These are phyloP conservation scores for Madurella mycetomatis DNA, from an alignment of 2,329 filamentous ascomycete genomes.

Conservation along the genomic window DNA sequence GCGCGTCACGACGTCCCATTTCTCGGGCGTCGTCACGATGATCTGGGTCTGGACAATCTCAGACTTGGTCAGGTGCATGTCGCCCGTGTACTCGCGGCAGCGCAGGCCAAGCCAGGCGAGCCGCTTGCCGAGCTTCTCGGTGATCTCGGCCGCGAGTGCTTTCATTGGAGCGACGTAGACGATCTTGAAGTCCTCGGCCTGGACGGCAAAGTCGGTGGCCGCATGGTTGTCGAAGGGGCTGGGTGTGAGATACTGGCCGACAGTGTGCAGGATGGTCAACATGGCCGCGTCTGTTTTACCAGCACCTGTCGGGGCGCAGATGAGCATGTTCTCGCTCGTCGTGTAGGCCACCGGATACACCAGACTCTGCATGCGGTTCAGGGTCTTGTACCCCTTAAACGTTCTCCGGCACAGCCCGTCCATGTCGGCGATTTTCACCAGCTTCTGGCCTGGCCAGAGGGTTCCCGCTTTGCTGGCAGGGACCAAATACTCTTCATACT, in stretches of 20 bases:
- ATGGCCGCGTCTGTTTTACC: conserved; percentile 99
- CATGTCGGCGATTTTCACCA: conserved; percentile 75
- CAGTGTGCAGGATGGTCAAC: conserved; percentile 87
- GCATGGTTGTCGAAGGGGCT: conserved; percentile 71
- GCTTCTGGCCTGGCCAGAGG: conserved; percentile 65
- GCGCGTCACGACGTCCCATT: conserved; percentile 97
- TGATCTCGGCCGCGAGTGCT: conserved; percentile 91
- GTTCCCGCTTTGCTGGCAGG: conserved; percentile 77
- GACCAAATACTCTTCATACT: conserved; percentile 85
- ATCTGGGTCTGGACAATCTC: conserved; percentile 97
- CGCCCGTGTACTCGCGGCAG: conserved; percentile 90
- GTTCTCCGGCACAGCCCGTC: conserved; percentile 88
- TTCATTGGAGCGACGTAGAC: conserved; percentile 99
- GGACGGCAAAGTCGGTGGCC: conserved; percentile 75
- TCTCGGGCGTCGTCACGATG: conserved; percentile 97
- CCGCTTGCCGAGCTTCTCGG: conserved; percentile 86
- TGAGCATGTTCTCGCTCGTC: conserved; percentile 97
- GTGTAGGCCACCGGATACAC: conserved; percentile 94
- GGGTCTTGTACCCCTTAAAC: conserved; percentile 85
- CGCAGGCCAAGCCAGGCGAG: conserved; percentile 90
- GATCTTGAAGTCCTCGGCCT: conserved; percentile 89
- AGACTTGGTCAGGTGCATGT: conserved; percentile 97
- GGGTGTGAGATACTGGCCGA: conserved; percentile 79
- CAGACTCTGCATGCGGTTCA: conserved; percentile 98
- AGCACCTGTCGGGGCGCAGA: conserved; percentile 95